A percentile compares a stretch with the other conserved stretches of the same genome.
phyloP scores from a whole-genome alignment of 2,329 filamentous ascomycete genomes.

The Colletotrichum magnum region DNA sequence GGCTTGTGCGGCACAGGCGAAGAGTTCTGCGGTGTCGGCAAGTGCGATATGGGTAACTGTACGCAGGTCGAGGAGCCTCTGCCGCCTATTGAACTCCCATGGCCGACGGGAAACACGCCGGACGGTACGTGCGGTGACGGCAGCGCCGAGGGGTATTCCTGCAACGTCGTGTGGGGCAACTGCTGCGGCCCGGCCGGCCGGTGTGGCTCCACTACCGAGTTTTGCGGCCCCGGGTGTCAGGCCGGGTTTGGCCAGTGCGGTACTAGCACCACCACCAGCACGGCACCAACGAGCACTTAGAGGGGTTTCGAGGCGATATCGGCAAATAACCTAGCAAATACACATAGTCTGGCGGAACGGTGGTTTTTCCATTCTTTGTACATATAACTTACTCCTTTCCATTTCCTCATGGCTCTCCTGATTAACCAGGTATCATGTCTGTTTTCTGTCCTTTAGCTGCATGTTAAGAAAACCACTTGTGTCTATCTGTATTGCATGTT shows the following conservation, averaged over 20 bases:
- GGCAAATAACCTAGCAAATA: not conserved
- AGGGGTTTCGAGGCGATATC: not conserved
- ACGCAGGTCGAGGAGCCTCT: too few species aligned
- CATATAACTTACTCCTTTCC: not conserved
- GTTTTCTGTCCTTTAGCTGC: too few species aligned
- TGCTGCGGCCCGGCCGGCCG: slow-evolving; percentile 25
- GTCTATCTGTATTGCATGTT: not conserved
- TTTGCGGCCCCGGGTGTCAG: slow-evolving; percentile 30
- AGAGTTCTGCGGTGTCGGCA: slow-evolving; percentile 22
- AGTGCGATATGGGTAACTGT: too few species aligned
- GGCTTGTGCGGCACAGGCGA: slow-evolving; percentile 19
- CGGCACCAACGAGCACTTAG: not conserved
- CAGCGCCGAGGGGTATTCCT: slow-evolving; percentile 5
- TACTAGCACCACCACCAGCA: not conserved
- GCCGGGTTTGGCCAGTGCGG: slow-evolving; percentile 12
- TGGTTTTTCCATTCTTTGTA: not conserved
- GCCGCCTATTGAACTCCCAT: not conserved
- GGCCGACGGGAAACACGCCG: slow-evolving; percentile 1
- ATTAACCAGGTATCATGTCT: not conserved
- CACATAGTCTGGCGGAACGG: not conserved
- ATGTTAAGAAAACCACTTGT: too few species aligned
- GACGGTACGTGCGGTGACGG: slow-evolving; percentile 22
- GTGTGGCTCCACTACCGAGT: slow-evolving; percentile 10
- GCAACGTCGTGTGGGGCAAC: slow-evolving; percentile 5
- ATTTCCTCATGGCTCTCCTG: not conserved